Base-by-base conservation (phyloP, 192 early-diverging fungal genomes). In the Phycomyces nitens region DNA sequence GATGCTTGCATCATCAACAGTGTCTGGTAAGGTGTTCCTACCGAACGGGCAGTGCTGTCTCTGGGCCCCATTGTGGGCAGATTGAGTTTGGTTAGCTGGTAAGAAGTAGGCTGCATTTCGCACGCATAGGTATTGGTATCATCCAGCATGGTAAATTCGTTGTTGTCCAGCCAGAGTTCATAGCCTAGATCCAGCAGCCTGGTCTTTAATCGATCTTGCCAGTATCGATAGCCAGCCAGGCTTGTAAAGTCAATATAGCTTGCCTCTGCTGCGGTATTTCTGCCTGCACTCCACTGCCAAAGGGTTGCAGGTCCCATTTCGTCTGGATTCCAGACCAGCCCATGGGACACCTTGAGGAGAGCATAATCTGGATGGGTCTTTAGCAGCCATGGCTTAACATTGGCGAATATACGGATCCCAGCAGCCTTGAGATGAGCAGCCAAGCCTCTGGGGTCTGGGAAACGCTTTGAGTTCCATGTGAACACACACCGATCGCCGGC, bases 151-250 rank as follows among this genome's bases (percentile, higher is more conserved):
- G 54, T 57, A 40, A 74, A 74, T 27, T 74, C 72, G 63, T 86
- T 86, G 64, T 86, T 86, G 68, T 86, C 80, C 21, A 86, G 80
- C 85, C 85, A 86, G 8, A 76, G 62, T 40, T 78, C 80, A 53
- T 78, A 77, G 0, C 85, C 85, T 5, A 75, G 53, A 12, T 78
- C 70, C 1, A 86, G 64, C 8, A 86, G 61, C 11, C 65, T 47
- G 18, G 43, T 44, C 27, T 58, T 80, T 12, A 86, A 72, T 18
- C 81, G 73, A 7, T 51, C 10, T 51, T 84, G 82, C 85, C 85
- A 86, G 62, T 77, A 83, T 1, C 55, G 18, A 51, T 74, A 77
- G 4, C 80, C 85, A 22, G 62, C 65, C 11, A 39, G 23, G 47
- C 66, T 75, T 9, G 82, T 75, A n/a, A 86, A 80, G 58, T 86